These are phyloP conservation scores for Silene conica DNA, from an alignment of 148 eudicot species.

Conservation along the genomic window DNA sequence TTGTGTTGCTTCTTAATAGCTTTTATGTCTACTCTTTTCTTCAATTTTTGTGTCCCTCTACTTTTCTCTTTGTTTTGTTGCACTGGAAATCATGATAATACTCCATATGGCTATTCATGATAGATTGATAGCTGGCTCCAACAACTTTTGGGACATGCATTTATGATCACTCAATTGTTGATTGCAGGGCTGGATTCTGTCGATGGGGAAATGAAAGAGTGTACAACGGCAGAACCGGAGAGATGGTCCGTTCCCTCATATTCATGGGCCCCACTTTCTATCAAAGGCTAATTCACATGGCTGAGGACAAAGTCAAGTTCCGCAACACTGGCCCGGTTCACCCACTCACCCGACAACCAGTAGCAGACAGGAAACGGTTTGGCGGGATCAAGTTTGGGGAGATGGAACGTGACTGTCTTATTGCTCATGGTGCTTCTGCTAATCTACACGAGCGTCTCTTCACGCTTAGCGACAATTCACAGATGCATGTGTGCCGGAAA, in stretches of 20 bases:
- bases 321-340: slow-evolving; percentile 94
- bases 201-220: slow-evolving; percentile 91
- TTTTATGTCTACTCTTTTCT: no score
- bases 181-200: slow-evolving; percentile 78
- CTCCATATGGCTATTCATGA: no score
- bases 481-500: slow-evolving; percentile 72
- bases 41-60: neutral
- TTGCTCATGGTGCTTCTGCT: slow-evolving; percentile 89
- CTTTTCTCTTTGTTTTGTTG: neutral
- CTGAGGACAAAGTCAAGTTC: slow-evolving; percentile 95
- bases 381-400: slow-evolving; percentile 96
- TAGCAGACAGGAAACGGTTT: slow-evolving; percentile 85
- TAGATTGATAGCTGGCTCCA: neutral
- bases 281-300: slow-evolving; percentile 85
- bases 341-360: slow-evolving; percentile 91
- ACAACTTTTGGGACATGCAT: neutral
- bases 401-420: slow-evolving; percentile 93
- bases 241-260: slow-evolving; percentile 54
- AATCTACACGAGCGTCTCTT: slow-evolving; percentile 96
- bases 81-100: no score
- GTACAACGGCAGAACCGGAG: slow-evolving; percentile 82
- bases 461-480: slow-evolving; percentile 79
- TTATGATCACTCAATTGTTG: neutral
- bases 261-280: slow-evolving; percentile 93
- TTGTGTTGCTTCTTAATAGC: no score